Conservation (phyloP, 176 grass and related monocot genomes). For the Carex parvula region DNA sequence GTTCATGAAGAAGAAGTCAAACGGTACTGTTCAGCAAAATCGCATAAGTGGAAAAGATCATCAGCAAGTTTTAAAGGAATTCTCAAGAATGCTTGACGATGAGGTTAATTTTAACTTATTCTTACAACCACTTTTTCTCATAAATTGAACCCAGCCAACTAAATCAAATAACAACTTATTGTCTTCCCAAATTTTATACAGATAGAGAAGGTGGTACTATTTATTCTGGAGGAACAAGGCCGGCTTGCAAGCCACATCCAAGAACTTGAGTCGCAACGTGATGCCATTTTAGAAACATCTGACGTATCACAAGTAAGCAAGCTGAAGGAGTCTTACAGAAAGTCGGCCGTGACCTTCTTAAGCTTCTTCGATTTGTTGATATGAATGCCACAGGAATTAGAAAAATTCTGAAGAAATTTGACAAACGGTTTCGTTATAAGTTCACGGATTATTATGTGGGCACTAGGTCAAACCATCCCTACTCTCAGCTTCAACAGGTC, state of each 20-base stretch:
- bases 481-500: slow-evolving; percentile 87
- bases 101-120: slow-evolving; percentile 43
- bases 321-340: slow-evolving; percentile 58
- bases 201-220: slow-evolving; percentile 94
- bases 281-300: slow-evolving; percentile 33
- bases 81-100: slow-evolving; percentile 84
- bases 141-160: neutral
- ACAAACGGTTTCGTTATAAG: slow-evolving; percentile 73
- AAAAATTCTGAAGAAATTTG: slow-evolving; percentile 95
- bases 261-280: slow-evolving; percentile 45
- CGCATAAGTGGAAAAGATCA: slow-evolving; percentile 43
- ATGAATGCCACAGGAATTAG: slow-evolving; percentile 89
- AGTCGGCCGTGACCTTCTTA: slow-evolving; percentile 69
- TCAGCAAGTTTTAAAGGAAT: slow-evolving; percentile 73
- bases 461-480: slow-evolving; percentile 83
- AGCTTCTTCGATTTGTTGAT: slow-evolving; percentile 83
- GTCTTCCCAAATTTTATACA: slow-evolving; percentile 29
- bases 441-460: slow-evolving; percentile 92
- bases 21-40: slow-evolving; percentile 73
- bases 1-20: slow-evolving; percentile 99
- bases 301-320: slow-evolving; percentile 45
- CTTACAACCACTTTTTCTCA: neutral
- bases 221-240: slow-evolving; percentile 86
- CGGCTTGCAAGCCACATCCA: slow-evolving; percentile 72
- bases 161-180: neutral